Conservation (phyloP, 2,329 filamentous ascomycete genomes). For the Waltergamsia citrina region DNA sequence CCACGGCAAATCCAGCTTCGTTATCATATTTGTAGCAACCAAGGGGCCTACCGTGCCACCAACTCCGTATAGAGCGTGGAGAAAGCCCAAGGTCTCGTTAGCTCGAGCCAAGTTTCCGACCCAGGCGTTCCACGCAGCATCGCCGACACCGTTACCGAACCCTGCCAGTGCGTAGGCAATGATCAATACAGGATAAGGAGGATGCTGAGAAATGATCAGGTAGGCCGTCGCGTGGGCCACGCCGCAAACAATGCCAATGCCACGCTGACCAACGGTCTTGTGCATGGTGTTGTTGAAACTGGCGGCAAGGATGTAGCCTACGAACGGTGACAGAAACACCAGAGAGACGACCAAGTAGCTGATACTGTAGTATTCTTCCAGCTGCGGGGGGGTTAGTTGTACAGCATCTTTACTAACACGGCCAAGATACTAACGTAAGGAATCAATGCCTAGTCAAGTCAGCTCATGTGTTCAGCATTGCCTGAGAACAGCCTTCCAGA, state of each 20-base stretch:
- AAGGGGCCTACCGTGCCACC: conserved; percentile 62
- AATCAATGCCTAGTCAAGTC: conserved; percentile 30
- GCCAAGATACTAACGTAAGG: conserved; percentile 33
- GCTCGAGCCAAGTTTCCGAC: conserved; percentile 58
- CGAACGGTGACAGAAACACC: conserved; percentile 55
- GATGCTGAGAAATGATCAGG: conserved; percentile 52
- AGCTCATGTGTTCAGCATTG: conserved; percentile 1
- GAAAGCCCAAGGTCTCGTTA: conserved; percentile 59
- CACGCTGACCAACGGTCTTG: conserved; percentile 27
- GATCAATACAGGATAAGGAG: conserved; percentile 58
- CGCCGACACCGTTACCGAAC: conserved; percentile 59
- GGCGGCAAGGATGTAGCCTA: conserved; percentile 54
- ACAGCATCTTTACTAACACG: no score
- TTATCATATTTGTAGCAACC: conserved; percentile 62
- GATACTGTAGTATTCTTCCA: conserved; percentile 45
- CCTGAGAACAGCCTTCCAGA: background rate
- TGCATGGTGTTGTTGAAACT: conserved; percentile 46
- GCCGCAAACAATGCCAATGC: conserved; percentile 53
- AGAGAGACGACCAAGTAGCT: conserved; percentile 54
- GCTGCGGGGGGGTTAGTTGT: no score
- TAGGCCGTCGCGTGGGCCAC: conserved; percentile 55
- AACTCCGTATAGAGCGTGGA: conserved; percentile 60
- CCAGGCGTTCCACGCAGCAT: conserved; percentile 45
- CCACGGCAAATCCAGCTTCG: conserved; percentile 51
- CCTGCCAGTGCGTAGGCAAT: conserved; percentile 58